Evolutionary conservation across 2,329 filamentous ascomycete species (phyloP), one percentile per base, ranked within the genome.

Genomic region (Fusarium agapanthi): DNA sequence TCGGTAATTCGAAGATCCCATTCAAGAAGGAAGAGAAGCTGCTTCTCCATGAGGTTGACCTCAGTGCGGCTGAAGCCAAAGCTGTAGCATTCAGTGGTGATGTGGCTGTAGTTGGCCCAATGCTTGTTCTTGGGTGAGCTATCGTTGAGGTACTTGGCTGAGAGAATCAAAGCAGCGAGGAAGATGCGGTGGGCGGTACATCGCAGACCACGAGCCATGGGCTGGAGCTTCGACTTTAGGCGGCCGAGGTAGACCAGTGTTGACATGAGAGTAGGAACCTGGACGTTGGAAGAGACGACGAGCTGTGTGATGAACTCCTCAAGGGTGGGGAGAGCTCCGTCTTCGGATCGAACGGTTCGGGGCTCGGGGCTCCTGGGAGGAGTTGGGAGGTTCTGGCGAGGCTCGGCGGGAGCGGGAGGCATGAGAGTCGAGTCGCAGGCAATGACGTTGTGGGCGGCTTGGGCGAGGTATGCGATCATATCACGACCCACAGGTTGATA

Each of bases 81-180:
- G 79, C 87, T 89, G 80, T 85, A 87, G 69, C 77, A 80, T 14
- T 87, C 84, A 16, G 91, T 90, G 81, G 87, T 92, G 76, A 97
- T 91, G 78, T 91, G 86, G 67, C 93, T 97, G 87, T 98, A 99
- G 78, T 91, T 92, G 74, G 96, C 95, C 96, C 96, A 99, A 88
- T 99, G 96, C 91, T 98, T 98, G 90, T 99, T 99, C 91, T 98
- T 98, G 72, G 96, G 96, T 18, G 95, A 98, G 69, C 95, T 97
- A 87, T 98, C 96, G 83, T 99, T 98, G 76, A 98, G 89, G 83
- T 98, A 98, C 91, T 99, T 99, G 77, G 96, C 95, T 4, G 96
- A 91, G 50, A 92, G 87, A 79, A 96, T 96, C 75, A 95, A 90
- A 22, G 93, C 87, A 45, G 94, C 95, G 54, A 99, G 89, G 85